Conservation (phyloP, 1,139 yeast species). For the Blastobotrys petasosporus region DNA sequence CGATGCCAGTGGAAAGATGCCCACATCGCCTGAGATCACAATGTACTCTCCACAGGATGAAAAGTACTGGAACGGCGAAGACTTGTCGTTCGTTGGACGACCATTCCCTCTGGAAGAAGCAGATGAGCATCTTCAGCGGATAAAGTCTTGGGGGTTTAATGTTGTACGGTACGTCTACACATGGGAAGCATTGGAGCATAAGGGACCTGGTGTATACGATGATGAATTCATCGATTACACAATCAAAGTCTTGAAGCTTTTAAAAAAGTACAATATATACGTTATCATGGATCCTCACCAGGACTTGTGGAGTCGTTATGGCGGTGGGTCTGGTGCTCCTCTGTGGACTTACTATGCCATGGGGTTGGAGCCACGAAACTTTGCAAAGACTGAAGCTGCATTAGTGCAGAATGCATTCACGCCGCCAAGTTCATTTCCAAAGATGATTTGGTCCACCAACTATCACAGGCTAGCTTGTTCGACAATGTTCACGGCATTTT, state of each 20-base stretch:
- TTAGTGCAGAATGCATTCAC: constrained; percentile 52
- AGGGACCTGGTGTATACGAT: constrained; percentile 82
- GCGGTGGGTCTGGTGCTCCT: constrained; percentile 97
- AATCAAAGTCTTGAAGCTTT: constrained; percentile 51
- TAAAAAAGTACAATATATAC: constrained; percentile 61
- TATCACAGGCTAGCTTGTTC: constrained; percentile 69
- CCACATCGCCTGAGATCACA: constrained; percentile 50
- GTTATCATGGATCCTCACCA: constrained; percentile 88
- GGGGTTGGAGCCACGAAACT: constrained; percentile 72
- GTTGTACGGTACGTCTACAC: constrained; percentile 70
- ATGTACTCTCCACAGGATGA: constrained; percentile 45
- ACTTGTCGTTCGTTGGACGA: constrained; percentile 71
- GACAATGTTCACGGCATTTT: constrained; percentile 82
- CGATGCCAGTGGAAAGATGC: constrained; percentile 66
- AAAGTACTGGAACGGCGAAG: constrained; percentile 60
- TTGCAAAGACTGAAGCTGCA: constrained; percentile 66
- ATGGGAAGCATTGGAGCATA: constrained; percentile 92
- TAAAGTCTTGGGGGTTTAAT: constrained; percentile 79
- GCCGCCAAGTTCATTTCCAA: constrained; percentile 50
- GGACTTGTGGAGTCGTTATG: constrained; percentile 86
- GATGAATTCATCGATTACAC: constrained; percentile 69
- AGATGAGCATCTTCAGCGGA: constrained; percentile 56
- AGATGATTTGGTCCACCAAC: constrained; percentile 93
- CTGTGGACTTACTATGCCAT: constrained; percentile 95
- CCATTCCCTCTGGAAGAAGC: constrained; percentile 78